Evolutionary conservation across 1,139 yeast species (phyloP).

Genomic region (Suhomyces anneliseae): DNA sequence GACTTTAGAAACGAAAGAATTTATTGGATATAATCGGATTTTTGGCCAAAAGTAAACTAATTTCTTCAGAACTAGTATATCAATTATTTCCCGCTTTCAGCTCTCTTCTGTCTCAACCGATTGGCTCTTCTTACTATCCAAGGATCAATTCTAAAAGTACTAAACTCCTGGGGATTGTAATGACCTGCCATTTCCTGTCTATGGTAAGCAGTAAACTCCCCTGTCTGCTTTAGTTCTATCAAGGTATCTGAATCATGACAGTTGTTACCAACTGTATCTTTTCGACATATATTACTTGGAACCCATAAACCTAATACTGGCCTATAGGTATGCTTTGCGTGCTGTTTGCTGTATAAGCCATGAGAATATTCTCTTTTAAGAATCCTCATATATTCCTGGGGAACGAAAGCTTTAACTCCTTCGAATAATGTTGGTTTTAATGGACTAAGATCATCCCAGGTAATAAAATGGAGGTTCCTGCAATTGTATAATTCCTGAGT

Average conservation of each 20-base stretch:
- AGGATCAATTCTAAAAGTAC: conserved; percentile 10
- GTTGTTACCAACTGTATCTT: conserved; percentile 21
- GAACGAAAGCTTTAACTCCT: conserved; percentile 52
- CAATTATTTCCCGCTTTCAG: too few relatives aligned
- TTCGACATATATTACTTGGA: conserved; percentile 21
- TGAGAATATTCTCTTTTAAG: conserved; percentile 45
- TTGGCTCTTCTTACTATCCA: conserved; percentile 10
- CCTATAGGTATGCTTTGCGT: conserved; percentile 29
- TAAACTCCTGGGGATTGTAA: conserved; percentile 1
- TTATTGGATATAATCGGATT: too few relatives aligned
- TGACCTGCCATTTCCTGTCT: conserved; percentile 6
- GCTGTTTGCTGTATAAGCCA: conserved; percentile 24
- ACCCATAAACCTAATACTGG: conserved; percentile 36
- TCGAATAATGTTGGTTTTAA: conserved; percentile 50
- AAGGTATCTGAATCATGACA: conserved; percentile 21
- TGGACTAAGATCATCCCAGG: conserved; percentile 44
- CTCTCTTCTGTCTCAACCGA: too few relatives aligned
- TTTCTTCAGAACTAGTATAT: too few relatives aligned
- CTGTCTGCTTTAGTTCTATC: conserved; percentile 20
- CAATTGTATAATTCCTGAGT: conserved; percentile 43
- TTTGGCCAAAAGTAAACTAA: too few relatives aligned
- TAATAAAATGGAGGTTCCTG: conserved; percentile 52
- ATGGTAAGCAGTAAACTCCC: conserved; percentile 14
- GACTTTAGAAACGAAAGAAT: too few relatives aligned
- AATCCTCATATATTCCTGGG: conserved; percentile 33